Evolutionary conservation across 768 basidiomycete species (phyloP).

Genomic region (Lentinus brumalis): DNA sequence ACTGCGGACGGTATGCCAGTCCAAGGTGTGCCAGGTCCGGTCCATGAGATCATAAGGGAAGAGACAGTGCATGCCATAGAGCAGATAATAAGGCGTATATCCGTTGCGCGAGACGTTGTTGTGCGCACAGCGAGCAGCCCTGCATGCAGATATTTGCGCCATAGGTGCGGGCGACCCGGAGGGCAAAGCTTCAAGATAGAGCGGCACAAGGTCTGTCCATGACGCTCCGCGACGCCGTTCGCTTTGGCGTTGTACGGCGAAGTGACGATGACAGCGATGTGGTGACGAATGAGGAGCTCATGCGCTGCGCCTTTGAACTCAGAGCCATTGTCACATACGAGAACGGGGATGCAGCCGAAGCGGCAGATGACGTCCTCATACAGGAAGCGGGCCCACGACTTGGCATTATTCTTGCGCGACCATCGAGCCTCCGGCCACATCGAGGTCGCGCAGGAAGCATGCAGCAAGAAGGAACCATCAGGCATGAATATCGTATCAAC

Average conservation of each 20-base stretch:
- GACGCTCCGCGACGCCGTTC: slow-evolving; percentile 35
- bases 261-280: slow-evolving; percentile 30
- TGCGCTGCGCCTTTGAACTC: slow-evolving; percentile 33
- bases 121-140: slow-evolving; percentile 31
- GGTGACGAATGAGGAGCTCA: slow-evolving; percentile 27
- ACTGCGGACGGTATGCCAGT: slow-evolving; percentile 27
- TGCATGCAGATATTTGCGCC: slow-evolving; percentile 30
- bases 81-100: slow-evolving; percentile 33
- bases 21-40: slow-evolving; percentile 30
- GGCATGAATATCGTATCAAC: slow-evolving; percentile 36
- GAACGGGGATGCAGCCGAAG: slow-evolving; percentile 23
- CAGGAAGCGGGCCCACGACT: not conserved
- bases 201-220: slow-evolving; percentile 28
- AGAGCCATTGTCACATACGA: slow-evolving; percentile 32
- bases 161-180: slow-evolving; percentile 17
- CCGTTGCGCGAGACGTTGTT: slow-evolving; percentile 33
- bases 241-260: slow-evolving; percentile 32
- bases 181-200: slow-evolving; percentile 25
- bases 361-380: not conserved
- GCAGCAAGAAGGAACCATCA: slow-evolving; percentile 29
- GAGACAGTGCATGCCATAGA: slow-evolving; percentile 33
- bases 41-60: slow-evolving; percentile 34
- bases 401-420: not conserved
- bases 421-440: not conserved
- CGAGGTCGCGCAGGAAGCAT: slow-evolving; percentile 26